A percentile compares a stretch with the other conserved stretches of the same genome.
phyloP scores from a whole-genome alignment of 441 rosid species.

The Gossypium laxum region DNA sequence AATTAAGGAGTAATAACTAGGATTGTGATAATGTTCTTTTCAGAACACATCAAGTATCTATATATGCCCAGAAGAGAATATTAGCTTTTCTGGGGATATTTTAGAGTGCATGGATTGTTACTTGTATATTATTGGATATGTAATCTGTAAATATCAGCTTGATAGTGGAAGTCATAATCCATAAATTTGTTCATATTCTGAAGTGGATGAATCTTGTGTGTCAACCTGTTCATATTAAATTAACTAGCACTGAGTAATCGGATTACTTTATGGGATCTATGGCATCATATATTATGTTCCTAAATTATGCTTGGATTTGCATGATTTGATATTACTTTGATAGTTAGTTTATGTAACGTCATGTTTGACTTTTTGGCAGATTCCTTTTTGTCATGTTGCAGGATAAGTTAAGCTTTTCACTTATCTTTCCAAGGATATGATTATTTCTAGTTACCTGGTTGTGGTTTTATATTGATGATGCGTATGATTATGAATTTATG shows the following conservation, averaged over 20 bases:
- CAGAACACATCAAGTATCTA: not conserved
- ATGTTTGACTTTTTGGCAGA: not conserved
- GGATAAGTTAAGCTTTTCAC: slow-evolving; percentile 10
- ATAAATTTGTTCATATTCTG: not conserved
- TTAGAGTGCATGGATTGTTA: not conserved
- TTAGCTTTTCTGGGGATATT: not conserved
- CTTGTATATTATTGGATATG: not conserved
- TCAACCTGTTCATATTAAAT: not conserved
- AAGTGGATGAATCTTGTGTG: not conserved
- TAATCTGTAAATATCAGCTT: not conserved
- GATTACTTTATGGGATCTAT: not conserved
- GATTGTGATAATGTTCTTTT: not conserved
- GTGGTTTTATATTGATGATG: not conserved
- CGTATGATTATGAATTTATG: not conserved
- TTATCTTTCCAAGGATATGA: not conserved
- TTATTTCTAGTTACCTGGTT: not conserved
- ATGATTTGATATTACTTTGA: not conserved
- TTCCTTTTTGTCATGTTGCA: not conserved
- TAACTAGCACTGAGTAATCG: not conserved
- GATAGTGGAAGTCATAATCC: not conserved
- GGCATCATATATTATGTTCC: not conserved
- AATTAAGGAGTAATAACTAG: not conserved
- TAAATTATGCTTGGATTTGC: not conserved
- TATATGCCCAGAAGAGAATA: not conserved
- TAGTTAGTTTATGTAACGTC: not conserved